These are phyloP conservation scores for Blastocystis sp. DNA, from an alignment of 352 stramenopile genomes.

Conservation along the genomic window DNA sequence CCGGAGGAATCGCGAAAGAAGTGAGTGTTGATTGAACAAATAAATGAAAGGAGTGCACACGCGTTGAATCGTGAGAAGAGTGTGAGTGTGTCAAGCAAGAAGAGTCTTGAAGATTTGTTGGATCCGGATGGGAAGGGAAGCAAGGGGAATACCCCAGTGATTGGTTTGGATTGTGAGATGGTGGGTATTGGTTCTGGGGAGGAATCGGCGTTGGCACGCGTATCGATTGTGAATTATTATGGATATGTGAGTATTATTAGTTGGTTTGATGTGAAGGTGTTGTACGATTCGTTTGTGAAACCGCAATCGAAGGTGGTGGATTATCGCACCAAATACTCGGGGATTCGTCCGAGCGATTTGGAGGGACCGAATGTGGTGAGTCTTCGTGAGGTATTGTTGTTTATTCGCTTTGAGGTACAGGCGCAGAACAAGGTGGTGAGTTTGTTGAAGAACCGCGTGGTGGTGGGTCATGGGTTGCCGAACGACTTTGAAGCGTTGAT, in stretches of 20 bases:
- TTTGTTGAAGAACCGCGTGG: slow-evolving; percentile 67
- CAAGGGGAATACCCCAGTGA: slow-evolving; percentile 18
- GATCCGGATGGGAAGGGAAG: neutral
- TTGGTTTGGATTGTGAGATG: slow-evolving; percentile 75
- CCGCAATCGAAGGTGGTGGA: slow-evolving; percentile 69
- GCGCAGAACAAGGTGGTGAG: slow-evolving; percentile 62
- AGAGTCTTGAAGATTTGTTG: slow-evolving; percentile 9
- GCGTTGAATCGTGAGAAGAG: neutral
- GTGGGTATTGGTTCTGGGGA: slow-evolving; percentile 70
- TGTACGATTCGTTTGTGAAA: slow-evolving; percentile 68
- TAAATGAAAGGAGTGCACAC: neutral
- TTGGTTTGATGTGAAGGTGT: slow-evolving; percentile 56
- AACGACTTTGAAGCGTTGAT: slow-evolving; percentile 69
- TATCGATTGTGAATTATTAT: slow-evolving; percentile 69
- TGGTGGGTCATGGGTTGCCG: slow-evolving; percentile 71
- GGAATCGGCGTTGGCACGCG: slow-evolving; percentile 64
- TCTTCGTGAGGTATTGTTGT: slow-evolving; percentile 53
- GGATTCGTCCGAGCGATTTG: slow-evolving; percentile 66
- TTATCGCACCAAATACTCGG: slow-evolving; percentile 70
- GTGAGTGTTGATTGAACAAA: neutral
- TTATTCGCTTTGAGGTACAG: neutral
- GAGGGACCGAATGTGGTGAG: slow-evolving; percentile 48
- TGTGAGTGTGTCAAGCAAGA: neutral
- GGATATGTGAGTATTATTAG: slow-evolving; percentile 58
- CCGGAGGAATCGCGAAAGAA: neutral